phyloP scores from a whole-genome alignment of 164 flowering plant species.

The Annona cherimola region DNA sequence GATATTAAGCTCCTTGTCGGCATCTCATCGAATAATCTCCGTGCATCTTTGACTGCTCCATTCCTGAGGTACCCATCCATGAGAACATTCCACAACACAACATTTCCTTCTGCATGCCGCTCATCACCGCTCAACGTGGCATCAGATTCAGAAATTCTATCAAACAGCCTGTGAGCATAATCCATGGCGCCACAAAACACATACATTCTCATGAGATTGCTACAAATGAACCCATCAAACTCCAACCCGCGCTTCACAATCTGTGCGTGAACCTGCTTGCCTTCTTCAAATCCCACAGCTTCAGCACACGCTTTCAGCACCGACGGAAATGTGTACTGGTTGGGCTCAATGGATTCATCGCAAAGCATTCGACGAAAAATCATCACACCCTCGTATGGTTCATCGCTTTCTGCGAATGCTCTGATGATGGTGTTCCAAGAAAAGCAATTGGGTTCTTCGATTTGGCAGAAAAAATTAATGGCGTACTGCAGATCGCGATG shows the following conservation, averaged over 20 bases:
- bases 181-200: slow-evolving; percentile 35
- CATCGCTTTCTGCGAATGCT: slow-evolving; percentile 24
- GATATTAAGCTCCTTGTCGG: slow-evolving; percentile 56
- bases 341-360: slow-evolving; percentile 14
- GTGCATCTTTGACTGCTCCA: slow-evolving; percentile 34
- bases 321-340: slow-evolving; percentile 11
- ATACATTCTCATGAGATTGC: slow-evolving; percentile 10
- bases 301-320: slow-evolving; percentile 13
- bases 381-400: slow-evolving; percentile 28
- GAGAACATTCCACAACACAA: slow-evolving; percentile 67
- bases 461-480: slow-evolving; percentile 3
- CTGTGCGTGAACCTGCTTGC: slow-evolving; percentile 10
- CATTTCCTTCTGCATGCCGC: slow-evolving; percentile 27
- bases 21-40: slow-evolving; percentile 49
- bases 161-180: slow-evolving; percentile 12
- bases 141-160: slow-evolving; percentile 5
- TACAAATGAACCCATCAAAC: slow-evolving; percentile 5
- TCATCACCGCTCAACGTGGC: neutral
- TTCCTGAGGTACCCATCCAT: slow-evolving; percentile 49
- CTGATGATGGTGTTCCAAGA: slow-evolving; percentile 19
- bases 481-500: slow-evolving; percentile 11
- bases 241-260: slow-evolving; percentile 5
- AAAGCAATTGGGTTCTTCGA: slow-evolving; percentile 14
- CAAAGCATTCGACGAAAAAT: slow-evolving; percentile 30
- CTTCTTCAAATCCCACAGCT: neutral